Evolutionary conservation across 2,329 filamentous ascomycete genomes (phyloP), one percentile per base, ranked within the genome.

Genomic region (Cercospora brassicicola): DNA sequence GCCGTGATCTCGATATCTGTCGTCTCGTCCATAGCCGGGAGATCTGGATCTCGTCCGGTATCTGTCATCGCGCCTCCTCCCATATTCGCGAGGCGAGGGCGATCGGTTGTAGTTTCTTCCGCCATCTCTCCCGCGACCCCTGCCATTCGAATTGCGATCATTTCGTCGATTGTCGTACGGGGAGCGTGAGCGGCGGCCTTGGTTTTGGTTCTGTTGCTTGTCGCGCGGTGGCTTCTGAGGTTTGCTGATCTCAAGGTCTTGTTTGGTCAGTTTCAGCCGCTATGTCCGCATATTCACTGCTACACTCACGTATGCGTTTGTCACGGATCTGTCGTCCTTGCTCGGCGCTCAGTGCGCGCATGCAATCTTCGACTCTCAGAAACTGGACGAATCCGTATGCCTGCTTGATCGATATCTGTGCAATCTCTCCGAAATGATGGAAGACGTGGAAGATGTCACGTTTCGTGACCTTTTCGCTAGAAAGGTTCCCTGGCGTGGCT

Each of bases 341-440:
- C 69, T 97, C 89, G 39, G 86, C 85, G 39, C 91, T 85, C 73
- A 98, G 86, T 4, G 94, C 94, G 56, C 85, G 84, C 66, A 87
- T 84, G 71, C 93, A 96, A 76, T 94, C 90, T 2, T 86, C 84
- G 3, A 89, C 82, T 31, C 92, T 90, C 72, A 97, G 86, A 73
- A 96, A 99, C 78, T 98, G 95, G 39, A 98, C 93, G 77, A 98
- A 99, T 1, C 95, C 95, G 80, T 97, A 98, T 1, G 94, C 94
- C 72, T 95, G 93, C 80, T 98, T 98, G 74, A 98, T 92, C 0
- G 93, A 96, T 68, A 98, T 95, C 78, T 99, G 95, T 1, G 94
- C 94, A 57, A 99, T 84, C 69, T 90, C 90, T 64, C 95, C 95
- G 77, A 93, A 94, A 66, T 86, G 87, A 76, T 93, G 89, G 77